These are phyloP conservation scores for Gaeumannomyces sp. DNA, from an alignment of 2,329 filamentous ascomycete genomes.

Conservation along the genomic window DNA sequence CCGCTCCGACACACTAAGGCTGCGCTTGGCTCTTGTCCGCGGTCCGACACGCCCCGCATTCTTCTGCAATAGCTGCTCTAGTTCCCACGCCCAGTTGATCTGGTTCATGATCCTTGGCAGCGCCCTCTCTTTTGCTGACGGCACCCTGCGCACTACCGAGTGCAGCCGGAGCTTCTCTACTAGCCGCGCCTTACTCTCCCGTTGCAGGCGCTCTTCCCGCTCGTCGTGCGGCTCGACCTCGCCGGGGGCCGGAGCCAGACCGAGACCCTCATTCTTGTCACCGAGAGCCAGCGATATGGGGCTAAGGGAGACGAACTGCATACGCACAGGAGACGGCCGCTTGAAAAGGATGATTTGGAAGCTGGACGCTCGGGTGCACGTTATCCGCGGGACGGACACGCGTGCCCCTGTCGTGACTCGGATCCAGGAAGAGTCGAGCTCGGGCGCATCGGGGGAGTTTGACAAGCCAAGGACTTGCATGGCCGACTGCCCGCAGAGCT, in stretches of 20 bases:
- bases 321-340: slow-evolving; percentile 73
- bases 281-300: slow-evolving; percentile 84
- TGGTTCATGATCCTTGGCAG: slow-evolving; percentile 81
- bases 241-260: slow-evolving; percentile 21
- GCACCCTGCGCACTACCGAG: slow-evolving; percentile 69
- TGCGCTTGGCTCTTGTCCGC: slow-evolving; percentile 65
- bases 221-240: slow-evolving; percentile 69
- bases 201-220: slow-evolving; percentile 50
- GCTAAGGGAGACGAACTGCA: slow-evolving; percentile 93
- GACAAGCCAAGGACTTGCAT: slow-evolving; percentile 83
- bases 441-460: slow-evolving; percentile 52
- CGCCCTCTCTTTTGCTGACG: slow-evolving; percentile 76
- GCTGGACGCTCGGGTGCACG: slow-evolving; percentile 63
- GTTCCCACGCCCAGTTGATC: slow-evolving; percentile 91
- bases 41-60: slow-evolving; percentile 69
- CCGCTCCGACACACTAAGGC: slow-evolving; percentile 86
- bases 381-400: slow-evolving; percentile 61
- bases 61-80: slow-evolving; percentile 78
- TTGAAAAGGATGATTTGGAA: slow-evolving; percentile 89
- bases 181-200: slow-evolving; percentile 57
- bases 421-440: slow-evolving; percentile 65
- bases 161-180: slow-evolving; percentile 86
- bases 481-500: slow-evolving; percentile 73
- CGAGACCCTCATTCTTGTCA: slow-evolving; percentile 49
- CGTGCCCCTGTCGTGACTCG: slow-evolving; percentile 49